Evolutionary conservation across 495 filamentous ascomycete species (phyloP).

Genomic region (Lasiosphaeris hirsuta): DNA sequence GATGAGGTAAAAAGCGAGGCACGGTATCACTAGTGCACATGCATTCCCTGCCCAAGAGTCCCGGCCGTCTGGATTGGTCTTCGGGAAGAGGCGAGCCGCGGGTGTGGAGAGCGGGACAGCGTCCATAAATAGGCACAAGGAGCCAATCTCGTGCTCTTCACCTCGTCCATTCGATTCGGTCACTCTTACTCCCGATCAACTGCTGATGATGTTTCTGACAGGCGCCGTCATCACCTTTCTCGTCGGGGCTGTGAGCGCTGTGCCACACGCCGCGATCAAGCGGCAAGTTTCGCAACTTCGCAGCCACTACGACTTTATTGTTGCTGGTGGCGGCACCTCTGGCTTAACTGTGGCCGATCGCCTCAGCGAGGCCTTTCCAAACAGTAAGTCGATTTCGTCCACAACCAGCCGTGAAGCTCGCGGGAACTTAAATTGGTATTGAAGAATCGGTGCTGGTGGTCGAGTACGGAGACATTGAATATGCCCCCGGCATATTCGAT

Average conservation of each 20-base stretch:
- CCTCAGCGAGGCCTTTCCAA: slow-evolving; percentile 23
- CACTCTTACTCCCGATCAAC: too few species aligned
- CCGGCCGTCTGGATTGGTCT: too few species aligned
- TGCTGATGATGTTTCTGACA: too few species aligned
- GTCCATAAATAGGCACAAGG: too few species aligned
- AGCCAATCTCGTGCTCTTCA: too few species aligned
- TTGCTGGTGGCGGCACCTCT: slow-evolving; percentile 40
- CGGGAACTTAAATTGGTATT: neutral
- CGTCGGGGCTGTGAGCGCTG: slow-evolving; percentile 5
- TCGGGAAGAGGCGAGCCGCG: too few species aligned
- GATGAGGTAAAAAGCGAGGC: too few species aligned
- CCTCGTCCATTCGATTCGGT: too few species aligned
- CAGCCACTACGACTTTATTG: slow-evolving; percentile 34
- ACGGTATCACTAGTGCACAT: too few species aligned
- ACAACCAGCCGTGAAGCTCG: neutral
- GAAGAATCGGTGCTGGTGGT: slow-evolving; percentile 43
- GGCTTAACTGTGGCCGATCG: slow-evolving; percentile 42
- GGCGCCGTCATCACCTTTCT: neutral
- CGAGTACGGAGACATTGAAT: slow-evolving; percentile 40
- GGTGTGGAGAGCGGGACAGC: too few species aligned
- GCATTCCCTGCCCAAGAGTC: too few species aligned
- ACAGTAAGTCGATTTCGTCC: slow-evolving; percentile 15
- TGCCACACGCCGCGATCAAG: slow-evolving; percentile 10
- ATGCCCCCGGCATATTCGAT: slow-evolving; percentile 21
- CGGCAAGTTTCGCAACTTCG: slow-evolving; percentile 21